Evolutionary conservation across 257 asterid genomes (phyloP), one percentile per base, ranked within the genome.

Genomic region (Salvia miltiorrhiza): DNA sequence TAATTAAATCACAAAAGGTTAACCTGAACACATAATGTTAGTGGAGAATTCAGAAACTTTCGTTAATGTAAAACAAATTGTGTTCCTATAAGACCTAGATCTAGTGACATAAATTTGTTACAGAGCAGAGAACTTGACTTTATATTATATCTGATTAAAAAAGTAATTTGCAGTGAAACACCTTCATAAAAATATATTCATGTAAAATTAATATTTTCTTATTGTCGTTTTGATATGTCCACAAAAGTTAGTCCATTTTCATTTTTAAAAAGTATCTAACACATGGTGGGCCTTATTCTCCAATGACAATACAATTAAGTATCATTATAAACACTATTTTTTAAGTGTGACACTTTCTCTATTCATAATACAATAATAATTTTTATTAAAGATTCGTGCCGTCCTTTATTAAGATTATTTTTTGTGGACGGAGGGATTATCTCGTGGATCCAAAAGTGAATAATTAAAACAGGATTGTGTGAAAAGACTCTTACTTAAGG

Each of bases 401-500:
- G n/a, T n/a, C n/a, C n/a, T n/a, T n/a, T n/a, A n/a, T n/a, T n/a
- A n/a, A n/a, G n/a, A n/a, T n/a, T n/a, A n/a, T n/a, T n/a, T n/a
- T n/a, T n/a, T n/a, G n/a, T n/a, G n/a, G n/a, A n/a, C n/a, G n/a
- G n/a, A n/a, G n/a, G n/a, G n/a, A n/a, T n/a, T n/a, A n/a, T n/a
- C n/a, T n/a, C n/a, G n/a, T n/a, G n/a, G 54, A 26, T n/a, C 41
- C 26, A 28, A 21, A 4, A 19, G 16, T 19, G 33, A 19, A 39
- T 10, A 69, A 65, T 24, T 45, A 48, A 49, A 61, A 64, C 28
- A 48, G 52, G 26, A 50, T 35, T 48, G 67, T 24, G 45, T 32
- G 11, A 37, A 61, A 44, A 45, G 60, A 75, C 53, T 41, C 40
- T 28, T 58, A 75, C 55, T 43, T 55, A 40, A 21, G 6, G 5